Percentiles rank a stretch among this genome's conserved stretches.
Conservation (phyloP, 345 rosid genomes). For the Euphorbia pulcherrima region DNA sequence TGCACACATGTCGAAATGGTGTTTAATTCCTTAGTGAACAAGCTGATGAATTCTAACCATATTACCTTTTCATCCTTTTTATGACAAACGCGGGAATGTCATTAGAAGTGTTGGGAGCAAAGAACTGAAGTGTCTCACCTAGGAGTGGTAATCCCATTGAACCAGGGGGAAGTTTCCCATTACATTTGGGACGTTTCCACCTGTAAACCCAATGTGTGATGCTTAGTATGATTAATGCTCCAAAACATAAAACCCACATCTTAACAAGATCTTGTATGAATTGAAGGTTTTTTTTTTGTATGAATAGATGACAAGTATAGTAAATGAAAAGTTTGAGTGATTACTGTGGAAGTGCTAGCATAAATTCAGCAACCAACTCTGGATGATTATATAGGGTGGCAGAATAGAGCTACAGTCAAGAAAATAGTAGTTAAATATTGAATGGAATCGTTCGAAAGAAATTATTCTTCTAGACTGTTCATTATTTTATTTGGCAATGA, state of each 20-base stretch:
- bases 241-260: slow-evolving; percentile 51
- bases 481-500: slow-evolving; percentile 36
- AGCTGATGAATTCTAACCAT: background rate
- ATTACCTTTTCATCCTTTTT: slow-evolving; percentile 65
- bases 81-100: slow-evolving; percentile 64
- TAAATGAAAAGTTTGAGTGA: slow-evolving; percentile 33
- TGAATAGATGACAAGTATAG: slow-evolving; percentile 15
- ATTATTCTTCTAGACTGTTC: slow-evolving; percentile 27
- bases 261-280: slow-evolving; percentile 20
- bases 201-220: slow-evolving; percentile 52
- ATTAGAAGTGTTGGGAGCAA: slow-evolving; percentile 55
- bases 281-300: slow-evolving; percentile 14
- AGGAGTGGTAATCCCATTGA: slow-evolving; percentile 87
- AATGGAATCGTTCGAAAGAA: slow-evolving; percentile 22
- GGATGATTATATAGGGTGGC: slow-evolving; percentile 49
- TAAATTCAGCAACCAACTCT: slow-evolving; percentile 35
- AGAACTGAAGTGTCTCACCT: slow-evolving; percentile 81
- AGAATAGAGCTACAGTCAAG: slow-evolving; percentile 20
- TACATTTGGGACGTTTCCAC: slow-evolving; percentile 82
- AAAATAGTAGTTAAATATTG: slow-evolving; percentile 28
- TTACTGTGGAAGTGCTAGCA: slow-evolving; percentile 48
- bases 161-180: slow-evolving; percentile 88
- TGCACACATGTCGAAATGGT: too few species aligned
- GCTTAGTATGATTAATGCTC: slow-evolving; percentile 44
- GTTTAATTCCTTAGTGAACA: too few species aligned